Percentiles rank a stretch among this genome's conserved stretches.
phyloP scores from a whole-genome alignment of 225 moss, liverwort and hornwort genomes.

The Marchantia paleacea region DNA sequence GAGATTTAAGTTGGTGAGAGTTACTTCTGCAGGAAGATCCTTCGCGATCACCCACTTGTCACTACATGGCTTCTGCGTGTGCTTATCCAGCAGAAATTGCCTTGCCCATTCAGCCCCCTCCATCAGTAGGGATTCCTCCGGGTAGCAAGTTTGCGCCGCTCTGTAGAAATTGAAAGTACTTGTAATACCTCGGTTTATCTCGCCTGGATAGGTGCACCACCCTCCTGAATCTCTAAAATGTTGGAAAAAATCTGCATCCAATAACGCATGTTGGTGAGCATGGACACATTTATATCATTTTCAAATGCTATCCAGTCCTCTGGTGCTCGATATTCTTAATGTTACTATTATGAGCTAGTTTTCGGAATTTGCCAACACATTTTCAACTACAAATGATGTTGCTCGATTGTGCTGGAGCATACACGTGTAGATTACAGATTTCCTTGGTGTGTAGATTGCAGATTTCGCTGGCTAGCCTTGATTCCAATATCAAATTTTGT shows the following conservation, averaged over 20 bases:
- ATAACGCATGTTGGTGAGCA: not conserved
- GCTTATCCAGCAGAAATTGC: constrained; percentile 2
- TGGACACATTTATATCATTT: no score
- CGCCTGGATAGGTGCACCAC: constrained; percentile 3
- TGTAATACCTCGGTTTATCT: constrained; percentile 1
- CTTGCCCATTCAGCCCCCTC: not conserved
- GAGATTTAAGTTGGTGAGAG: no score
- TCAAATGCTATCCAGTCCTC: constrained; percentile 58
- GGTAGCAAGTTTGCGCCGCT: constrained; percentile 4
- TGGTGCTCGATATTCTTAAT: constrained; percentile 15
- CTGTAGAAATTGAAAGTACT: constrained; percentile 18
- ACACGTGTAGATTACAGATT: no score
- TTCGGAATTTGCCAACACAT: not conserved
- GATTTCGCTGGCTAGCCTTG: no score
- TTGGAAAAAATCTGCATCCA: not conserved
- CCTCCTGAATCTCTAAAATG: not conserved
- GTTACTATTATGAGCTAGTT: no score
- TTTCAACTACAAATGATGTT: no score
- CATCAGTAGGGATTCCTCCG: not conserved
- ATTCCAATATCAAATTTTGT: no score
- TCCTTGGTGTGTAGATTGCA: no score
- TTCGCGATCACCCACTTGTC: constrained; percentile 12
- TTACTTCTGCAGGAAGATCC: constrained; percentile 17
- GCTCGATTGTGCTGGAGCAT: no score
- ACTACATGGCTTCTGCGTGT: not conserved